Conservation (phyloP, 176 grass and related monocot genomes). For the Saccharum spontaneum region DNA sequence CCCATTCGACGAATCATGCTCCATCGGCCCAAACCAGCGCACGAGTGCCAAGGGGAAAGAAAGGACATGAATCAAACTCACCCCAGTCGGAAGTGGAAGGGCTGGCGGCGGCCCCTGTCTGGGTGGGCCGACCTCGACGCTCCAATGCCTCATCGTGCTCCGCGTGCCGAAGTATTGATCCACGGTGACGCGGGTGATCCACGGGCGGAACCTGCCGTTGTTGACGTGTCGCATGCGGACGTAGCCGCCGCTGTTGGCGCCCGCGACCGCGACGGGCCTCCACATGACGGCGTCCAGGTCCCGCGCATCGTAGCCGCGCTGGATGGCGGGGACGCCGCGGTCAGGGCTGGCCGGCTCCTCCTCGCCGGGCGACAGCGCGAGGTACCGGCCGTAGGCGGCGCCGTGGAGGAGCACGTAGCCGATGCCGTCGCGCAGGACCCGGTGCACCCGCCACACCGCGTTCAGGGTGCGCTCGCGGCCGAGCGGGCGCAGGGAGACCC, state of each 20-base stretch:
- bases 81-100: not conserved
- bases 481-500: not conserved
- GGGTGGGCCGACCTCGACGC: not conserved
- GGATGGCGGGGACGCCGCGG: not conserved
- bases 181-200: not conserved
- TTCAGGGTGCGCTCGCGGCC: not conserved
- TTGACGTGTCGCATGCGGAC: not conserved
- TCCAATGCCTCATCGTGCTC: not conserved
- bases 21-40: not conserved
- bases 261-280: not conserved
- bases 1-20: not conserved
- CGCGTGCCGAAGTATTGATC: not conserved
- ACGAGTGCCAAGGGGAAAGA: not conserved
- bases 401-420: constrained; percentile 4
- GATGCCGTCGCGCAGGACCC: not conserved
- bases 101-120: not conserved
- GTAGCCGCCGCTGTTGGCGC: not conserved
- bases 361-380: not conserved
- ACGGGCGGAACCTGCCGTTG: not conserved
- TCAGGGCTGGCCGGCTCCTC: not conserved
- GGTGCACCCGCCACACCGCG: constrained; percentile 23
- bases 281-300: not conserved
- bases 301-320: not conserved
- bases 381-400: constrained; percentile 38
- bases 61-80: not conserved